Base-by-base conservation (phyloP, 176 grass and related monocot genomes). In the Triticum timopheevii region DNA sequence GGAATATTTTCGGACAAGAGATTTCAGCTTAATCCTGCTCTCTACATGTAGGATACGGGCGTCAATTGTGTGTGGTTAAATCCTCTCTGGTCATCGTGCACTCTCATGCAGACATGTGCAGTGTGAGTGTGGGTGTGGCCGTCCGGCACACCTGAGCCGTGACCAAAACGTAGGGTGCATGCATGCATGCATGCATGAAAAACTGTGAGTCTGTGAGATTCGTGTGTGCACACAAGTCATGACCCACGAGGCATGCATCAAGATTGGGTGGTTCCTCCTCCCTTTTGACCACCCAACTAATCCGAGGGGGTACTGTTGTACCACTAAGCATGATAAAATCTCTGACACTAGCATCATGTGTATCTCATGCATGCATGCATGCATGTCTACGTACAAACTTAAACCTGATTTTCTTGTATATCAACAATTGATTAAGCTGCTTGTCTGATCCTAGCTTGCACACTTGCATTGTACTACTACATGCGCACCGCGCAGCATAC, bases 241-340 rank as follows among this genome's bases (percentile, higher is more conserved):
- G 89, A 87, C 35, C 20, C 75, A 59, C 54, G 19, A 59, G 54
- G 20, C 54, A 59, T 20, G 19, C 54, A 74, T 87, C 80, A 84
- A 50, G 79, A 80, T 80, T 23, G 17, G 22, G 65, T 80, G 76
- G 39, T 50, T 44, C 10, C 12, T 79, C 15, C 66, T n/a, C 66
- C n/a, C 3, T 42, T 80, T 87, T 91, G 85, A 87, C 89, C 85
- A 84, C 16, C 47, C 30, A 61, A 62, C 63, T 30, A 59, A 65
- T 67, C 44, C 31, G 65, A 56, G 78, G 10, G 10, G 1, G 24
- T 76, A 76, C 52, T 8, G 8, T 50, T 28, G 72, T 75, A 75
- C 72, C 49, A 72, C 22, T 36, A 71, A 49, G 13, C 83, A 19
- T 64, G 73, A 47, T 65, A 64, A 84, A 72, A 62, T 61, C 13